Evolutionary conservation across 2,329 filamentous ascomycete species (phyloP).

Genomic region (Sarocladium kiliense): DNA sequence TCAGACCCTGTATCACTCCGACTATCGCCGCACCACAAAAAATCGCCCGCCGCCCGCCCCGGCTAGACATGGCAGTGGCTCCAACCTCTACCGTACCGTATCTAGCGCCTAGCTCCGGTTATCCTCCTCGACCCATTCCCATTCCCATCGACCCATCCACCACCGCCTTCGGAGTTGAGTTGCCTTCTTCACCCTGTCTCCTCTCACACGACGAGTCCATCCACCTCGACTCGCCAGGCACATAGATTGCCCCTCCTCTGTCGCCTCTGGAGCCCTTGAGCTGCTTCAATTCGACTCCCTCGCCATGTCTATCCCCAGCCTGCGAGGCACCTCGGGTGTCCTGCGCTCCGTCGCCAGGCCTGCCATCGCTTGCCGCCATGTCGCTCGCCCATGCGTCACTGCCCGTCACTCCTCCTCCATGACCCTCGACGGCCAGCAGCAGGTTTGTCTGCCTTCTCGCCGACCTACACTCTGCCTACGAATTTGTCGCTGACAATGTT

Average conservation of each 20-base stretch:
- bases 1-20: neutral
- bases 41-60: neutral
- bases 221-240: neutral
- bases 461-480: neutral
- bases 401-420: conserved; percentile 41
- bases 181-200: neutral
- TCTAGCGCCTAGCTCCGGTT: conserved; percentile 1
- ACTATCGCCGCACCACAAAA: neutral
- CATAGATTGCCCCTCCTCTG: neutral
- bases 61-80: conserved; percentile 2
- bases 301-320: conserved; percentile 41
- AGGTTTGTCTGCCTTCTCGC: conserved; percentile 34
- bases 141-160: conserved; percentile 4
- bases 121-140: conserved; percentile 3
- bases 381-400: conserved; percentile 18
- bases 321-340: conserved; percentile 44
- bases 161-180: conserved; percentile 7
- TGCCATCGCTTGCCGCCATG: conserved; percentile 16
- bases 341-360: conserved; percentile 36
- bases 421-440: conserved; percentile 52
- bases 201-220: neutral
- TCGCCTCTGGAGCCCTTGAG: neutral
- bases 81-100: neutral
- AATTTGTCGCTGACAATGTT: conserved; percentile 2
- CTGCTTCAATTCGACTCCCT: conserved; percentile 2